A percentile compares a stretch with the other conserved stretches of the same genome.
phyloP scores from a whole-genome alignment of 2,329 filamentous ascomycete genomes.

The Aspergillus sp. region DNA sequence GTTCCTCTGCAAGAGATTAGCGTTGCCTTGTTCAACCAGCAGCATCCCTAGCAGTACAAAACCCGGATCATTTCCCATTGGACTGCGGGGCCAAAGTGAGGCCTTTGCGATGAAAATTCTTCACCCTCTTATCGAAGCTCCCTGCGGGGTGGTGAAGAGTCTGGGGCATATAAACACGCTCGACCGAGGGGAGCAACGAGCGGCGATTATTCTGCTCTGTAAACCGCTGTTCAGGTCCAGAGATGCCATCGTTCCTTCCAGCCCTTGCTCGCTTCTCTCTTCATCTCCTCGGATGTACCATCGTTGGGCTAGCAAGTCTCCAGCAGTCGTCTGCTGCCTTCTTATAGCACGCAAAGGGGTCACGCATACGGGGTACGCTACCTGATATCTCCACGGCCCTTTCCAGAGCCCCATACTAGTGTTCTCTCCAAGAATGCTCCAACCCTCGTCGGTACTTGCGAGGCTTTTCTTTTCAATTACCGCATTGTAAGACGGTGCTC shows the following conservation, averaged over 20 bases:
- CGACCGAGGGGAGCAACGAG: background rate
- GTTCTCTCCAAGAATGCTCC: background rate
- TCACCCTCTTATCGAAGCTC: constrained; percentile 2
- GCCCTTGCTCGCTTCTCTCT: background rate
- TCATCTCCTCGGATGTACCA: background rate
- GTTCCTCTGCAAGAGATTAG: constrained; percentile 5
- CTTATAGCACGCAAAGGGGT: constrained; percentile 8
- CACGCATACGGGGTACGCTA: constrained; percentile 5
- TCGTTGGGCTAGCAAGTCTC: background rate
- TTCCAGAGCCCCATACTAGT: background rate
- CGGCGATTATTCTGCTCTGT: background rate
- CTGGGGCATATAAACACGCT: constrained; percentile 8
- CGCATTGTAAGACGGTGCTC: background rate
- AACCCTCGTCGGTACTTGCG: background rate
- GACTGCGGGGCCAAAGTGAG: constrained; percentile 3
- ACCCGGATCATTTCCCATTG: constrained; percentile 14
- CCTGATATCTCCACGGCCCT: constrained; percentile 12
- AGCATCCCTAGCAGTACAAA: constrained; percentile 16
- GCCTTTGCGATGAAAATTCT: background rate
- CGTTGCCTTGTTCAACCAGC: constrained; percentile 6
- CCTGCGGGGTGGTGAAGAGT: background rate
- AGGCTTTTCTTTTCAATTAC: background rate
- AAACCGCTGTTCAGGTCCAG: background rate
- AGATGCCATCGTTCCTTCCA: background rate
- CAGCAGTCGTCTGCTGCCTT: constrained; percentile 1